phyloP scores from a whole-genome alignment of 148 eudicot genomes.

The Rhododendron griersonianum region DNA sequence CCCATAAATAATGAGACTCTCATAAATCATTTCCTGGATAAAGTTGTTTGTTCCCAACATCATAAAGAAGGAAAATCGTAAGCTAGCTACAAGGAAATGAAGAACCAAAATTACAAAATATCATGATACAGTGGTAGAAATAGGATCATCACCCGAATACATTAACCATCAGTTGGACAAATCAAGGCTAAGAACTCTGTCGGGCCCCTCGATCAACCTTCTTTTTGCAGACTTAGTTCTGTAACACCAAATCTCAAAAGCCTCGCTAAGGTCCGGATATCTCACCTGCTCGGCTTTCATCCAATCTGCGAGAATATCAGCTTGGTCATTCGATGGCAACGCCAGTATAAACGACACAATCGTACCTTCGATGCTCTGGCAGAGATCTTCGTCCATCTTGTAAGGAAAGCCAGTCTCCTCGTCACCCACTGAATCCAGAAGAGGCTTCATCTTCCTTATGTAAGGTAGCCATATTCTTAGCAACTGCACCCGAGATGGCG shows the following conservation, averaged over 20 bases:
- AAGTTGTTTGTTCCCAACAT: not conserved
- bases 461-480: conserved; percentile 73
- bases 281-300: conserved; percentile 54
- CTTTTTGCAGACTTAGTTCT: conserved; percentile 79
- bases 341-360: conserved; percentile 62
- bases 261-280: conserved; percentile 84
- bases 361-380: conserved; percentile 73
- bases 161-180: conserved; percentile 28
- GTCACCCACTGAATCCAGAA: conserved; percentile 43
- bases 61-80: not conserved
- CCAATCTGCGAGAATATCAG: conserved; percentile 76
- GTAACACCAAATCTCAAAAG: conserved; percentile 89
- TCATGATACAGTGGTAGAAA: not conserved
- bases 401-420: conserved; percentile 33
- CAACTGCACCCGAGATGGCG: conserved; percentile 44
- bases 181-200: conserved; percentile 41
- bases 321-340: conserved; percentile 85
- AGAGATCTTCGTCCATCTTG: conserved; percentile 77
- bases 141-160: not conserved
- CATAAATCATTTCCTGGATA: not conserved
- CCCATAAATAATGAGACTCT: not conserved
- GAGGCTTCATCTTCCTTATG: conserved; percentile 67
- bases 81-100: not conserved
- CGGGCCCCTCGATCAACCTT: conserved; percentile 52
- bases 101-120: not conserved